Conservation (phyloP, 306 rosid species). For the Aeschynomene evenia region DNA sequence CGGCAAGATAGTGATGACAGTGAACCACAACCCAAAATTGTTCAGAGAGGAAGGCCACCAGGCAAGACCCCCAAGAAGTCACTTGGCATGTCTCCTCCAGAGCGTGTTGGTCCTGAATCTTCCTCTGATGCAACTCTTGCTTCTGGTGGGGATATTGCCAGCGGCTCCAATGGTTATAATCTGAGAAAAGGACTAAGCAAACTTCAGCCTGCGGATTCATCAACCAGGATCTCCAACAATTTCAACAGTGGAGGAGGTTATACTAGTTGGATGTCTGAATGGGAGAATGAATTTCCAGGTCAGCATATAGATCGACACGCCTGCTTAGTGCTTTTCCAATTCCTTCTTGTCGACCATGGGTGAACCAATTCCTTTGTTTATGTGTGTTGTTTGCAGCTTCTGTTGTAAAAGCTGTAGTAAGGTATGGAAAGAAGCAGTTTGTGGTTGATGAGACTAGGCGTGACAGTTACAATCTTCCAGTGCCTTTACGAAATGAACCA, state of each 20-base stretch:
- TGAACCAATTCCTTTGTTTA: slow-evolving; percentile 1
- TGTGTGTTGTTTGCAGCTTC: slow-evolving; percentile 60
- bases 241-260: slow-evolving; percentile 57
- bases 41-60: slow-evolving; percentile 88
- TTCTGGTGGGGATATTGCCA: slow-evolving; percentile 62
- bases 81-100: slow-evolving; percentile 46
- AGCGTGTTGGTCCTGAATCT: slow-evolving; percentile 52
- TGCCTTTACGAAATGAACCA: slow-evolving; percentile 43
- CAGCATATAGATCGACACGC: background rate
- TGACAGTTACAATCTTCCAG: slow-evolving; percentile 53
- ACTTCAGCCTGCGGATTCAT: slow-evolving; percentile 49
- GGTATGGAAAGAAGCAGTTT: slow-evolving; percentile 78
- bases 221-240: slow-evolving; percentile 42
- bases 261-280: slow-evolving; percentile 60
- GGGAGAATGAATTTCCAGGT: slow-evolving; percentile 97
- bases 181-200: slow-evolving; percentile 59
- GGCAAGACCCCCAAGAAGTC: slow-evolving; percentile 65
- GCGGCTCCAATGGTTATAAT: slow-evolving; percentile 62
- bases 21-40: slow-evolving; percentile 67
- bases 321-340: slow-evolving; percentile 10
- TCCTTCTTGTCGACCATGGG: background rate
- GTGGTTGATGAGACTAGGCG: slow-evolving; percentile 85
- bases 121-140: slow-evolving; percentile 63
- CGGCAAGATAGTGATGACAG: slow-evolving; percentile 81
- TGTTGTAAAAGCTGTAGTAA: slow-evolving; percentile 67